phyloP scores from a whole-genome alignment of 2,329 filamentous ascomycete genomes.

The Colletotrichum magnum region DNA sequence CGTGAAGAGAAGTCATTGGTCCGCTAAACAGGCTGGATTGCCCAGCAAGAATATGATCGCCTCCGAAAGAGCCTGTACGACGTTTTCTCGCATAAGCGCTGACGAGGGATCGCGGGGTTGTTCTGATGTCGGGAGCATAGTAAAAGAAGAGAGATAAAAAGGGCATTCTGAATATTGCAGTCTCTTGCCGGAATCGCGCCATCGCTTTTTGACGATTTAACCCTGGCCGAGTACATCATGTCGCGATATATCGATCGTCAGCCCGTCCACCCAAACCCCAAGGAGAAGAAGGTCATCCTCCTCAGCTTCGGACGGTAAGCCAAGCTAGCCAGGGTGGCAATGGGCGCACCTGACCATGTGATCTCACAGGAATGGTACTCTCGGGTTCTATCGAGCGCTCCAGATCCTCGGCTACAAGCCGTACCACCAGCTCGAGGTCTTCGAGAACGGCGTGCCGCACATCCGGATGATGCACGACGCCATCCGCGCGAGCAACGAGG shows the following conservation, averaged over 20 bases:
- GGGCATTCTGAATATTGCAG: no score
- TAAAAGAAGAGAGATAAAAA: no score
- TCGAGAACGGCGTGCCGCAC: conserved; percentile 43
- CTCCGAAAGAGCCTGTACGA: no score
- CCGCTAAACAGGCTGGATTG: no score
- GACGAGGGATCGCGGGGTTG: no score
- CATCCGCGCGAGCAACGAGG: conserved; percentile 47
- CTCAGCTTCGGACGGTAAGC: conserved; percentile 54
- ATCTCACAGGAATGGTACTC: conserved; percentile 50
- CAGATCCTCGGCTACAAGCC: conserved; percentile 52
- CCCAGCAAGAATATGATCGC: no score
- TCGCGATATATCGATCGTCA: conserved; percentile 52
- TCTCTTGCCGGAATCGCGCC: no score
- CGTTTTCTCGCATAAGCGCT: no score
- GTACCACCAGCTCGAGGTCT: conserved; percentile 53
- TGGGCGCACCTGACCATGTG: background rate
- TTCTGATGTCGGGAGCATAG: no score
- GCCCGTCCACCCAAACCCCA: conserved; percentile 48
- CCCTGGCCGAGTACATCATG: conserved; percentile 43
- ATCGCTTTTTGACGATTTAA: no score
- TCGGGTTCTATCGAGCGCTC: conserved; percentile 52
- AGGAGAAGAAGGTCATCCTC: conserved; percentile 53
- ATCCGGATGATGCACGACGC: conserved; percentile 50
- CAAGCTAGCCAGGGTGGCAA: no score
- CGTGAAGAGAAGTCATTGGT: no score